Evolutionary conservation across 306 rosid species (phyloP), one percentile per base, ranked within the genome.

Genomic region (Fragaria iinumae): DNA sequence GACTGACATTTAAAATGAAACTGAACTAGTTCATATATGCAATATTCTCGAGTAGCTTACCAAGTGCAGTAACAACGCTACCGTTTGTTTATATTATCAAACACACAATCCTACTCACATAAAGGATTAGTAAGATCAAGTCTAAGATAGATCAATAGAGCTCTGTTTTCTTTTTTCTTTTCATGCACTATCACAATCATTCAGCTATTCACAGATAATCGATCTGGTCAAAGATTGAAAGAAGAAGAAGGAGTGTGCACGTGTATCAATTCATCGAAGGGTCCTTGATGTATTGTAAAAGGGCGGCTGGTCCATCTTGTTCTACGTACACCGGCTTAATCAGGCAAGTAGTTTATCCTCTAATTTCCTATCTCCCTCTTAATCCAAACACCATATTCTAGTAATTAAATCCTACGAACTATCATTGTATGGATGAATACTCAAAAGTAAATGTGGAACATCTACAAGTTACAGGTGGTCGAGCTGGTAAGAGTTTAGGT

Each of bases 171-270:
- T 4, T 2, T 63, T 32, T 14, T 16, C 12, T 14, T 32, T 63
- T 63, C 43, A 60, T 12, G 21, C 68, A 43, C 65, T 17, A 21
- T 36, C 67, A 16, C 47, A 52, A 23, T 76, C 80, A 23, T 13
- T 18, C 2, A 34, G 23, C 7, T 17, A 17, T 65, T 34, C 20
- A 39, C 3, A 18, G 41, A 38, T 36, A 66, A 72, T 6, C 12
- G 11, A 14, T 49, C 18, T 39, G 65, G 85, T 78, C 82, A 78
- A 74, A 78, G 1, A 41, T 11, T 36, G 5, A 25, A 5, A 12
- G 62, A 67, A 39, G 43, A 32, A 9, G 21, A 16, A 25, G 32
- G 16, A 50, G 47, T 1, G 44, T 34, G 71, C 83, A 56, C 83
- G 83, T 80, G 83, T 56, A 57, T 3, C 6, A 38, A 47, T 47